Evolutionary conservation across 805 yeast genomes (phyloP), one percentile per base, ranked within the genome.

Genomic region (Cyberlindnera xylosilytica): DNA sequence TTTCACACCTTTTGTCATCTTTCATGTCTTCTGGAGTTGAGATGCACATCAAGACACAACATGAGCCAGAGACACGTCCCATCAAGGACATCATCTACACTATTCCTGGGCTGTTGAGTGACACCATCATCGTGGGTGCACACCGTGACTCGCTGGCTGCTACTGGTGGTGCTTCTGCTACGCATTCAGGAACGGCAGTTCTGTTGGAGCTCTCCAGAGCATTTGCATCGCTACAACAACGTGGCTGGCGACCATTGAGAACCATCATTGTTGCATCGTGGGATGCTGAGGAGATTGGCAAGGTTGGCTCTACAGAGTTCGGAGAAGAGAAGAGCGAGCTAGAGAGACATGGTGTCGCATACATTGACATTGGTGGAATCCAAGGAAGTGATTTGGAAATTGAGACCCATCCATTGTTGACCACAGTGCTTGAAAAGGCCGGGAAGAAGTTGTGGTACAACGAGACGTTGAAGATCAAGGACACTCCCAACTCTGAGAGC

Each of bases 201-300:
- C 49, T 79, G 31, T 47, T 81, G 22, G 83, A 80, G 49, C 54
- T 79, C 16, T 72, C 78, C 1, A 60, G 82, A 36, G 79, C 78
- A 0, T 63, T 78, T 31, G 66, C 73, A 9, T 63, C 64, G 13
- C 57, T 79, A 34, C 51, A 62, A 7, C 59, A 66, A 34, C 57
- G 63, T 6, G 84, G 83, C 1, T 87, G 90, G 90, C 75, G 73
- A 54, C 95, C 95, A 10, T 60, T 75, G 38, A 68, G 93, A 54
- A 77, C 89, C 0, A 80, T 87, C 19, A 70, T 77, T 41, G 68
- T 87, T 35, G 82, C 83, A 0, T 79, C 86, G 22, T 87, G 89
- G 89, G 95, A 87, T 62, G 95, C 87, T 27, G 89, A 81, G 50
- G 87, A 81, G 55, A 76, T 75, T 48, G 91, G 85, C 0, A 64